Evolutionary conservation across 2,329 filamentous ascomycete species (phyloP), one percentile per base, ranked within the genome.

Genomic region (Scedosporium minutisporum): DNA sequence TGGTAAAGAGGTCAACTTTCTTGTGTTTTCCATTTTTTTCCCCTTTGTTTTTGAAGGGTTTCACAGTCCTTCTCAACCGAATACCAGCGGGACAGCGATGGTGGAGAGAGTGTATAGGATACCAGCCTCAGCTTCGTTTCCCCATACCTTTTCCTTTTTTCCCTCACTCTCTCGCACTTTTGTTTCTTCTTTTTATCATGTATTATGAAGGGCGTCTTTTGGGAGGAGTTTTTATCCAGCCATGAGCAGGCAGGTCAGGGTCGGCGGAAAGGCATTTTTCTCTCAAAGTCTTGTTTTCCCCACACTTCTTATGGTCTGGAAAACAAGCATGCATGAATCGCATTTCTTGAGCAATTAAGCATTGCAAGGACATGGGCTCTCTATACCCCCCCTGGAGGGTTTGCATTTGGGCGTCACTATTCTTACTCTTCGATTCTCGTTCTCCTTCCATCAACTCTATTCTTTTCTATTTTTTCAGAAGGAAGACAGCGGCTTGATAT

Each of bases 1-100:
- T 92, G 88, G 88, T 91, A 79, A 77, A 75, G 53, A 65, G 33
- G 33, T 38, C 33, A 38, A 12, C 33, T 10, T 38, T 14, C 2
- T 38, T 12, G 3, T 38, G 6, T 38, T 38, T 38, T 12, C 2
- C 9, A 2, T 46, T 6, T 57, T 57, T 44, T 33, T 44, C 9
- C 38, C 18, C 16, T 23, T 12, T 18, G 27, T 23, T 57, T 16
- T 59, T 53, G 61, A 53, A 25, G 29, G 41, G 41, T n/a, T 38
- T 21, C 29, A 16, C 60, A 55, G 46, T 21, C 27, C 12, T 62
- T 53, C 48, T 23, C 16, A 25, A 75, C 71, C 51, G 21, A 27
- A 55, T 23, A 55, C 51, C 51, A 55, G 33, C 29, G 48, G 25
- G 53, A 38, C 21, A 41, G 60, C 33, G 44, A 27, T 18, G 29